Evolutionary conservation across 306 rosid genomes (phyloP).

Genomic region (Hippophae gyantsensis): DNA sequence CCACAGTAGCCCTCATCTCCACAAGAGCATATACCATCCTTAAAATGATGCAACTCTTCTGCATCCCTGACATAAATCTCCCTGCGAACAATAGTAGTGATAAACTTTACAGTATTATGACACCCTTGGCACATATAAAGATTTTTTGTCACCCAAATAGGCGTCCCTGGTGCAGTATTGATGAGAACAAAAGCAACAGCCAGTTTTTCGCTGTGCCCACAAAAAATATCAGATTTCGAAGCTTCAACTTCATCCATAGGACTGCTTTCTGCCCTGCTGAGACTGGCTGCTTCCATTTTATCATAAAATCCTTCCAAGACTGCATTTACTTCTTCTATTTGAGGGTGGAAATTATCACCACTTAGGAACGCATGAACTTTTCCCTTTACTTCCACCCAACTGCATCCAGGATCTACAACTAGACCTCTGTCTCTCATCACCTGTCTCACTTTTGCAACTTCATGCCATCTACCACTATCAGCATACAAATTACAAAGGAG

Average conservation of each 20-base stretch:
- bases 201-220: conserved; percentile 87
- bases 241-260: conserved; percentile 38
- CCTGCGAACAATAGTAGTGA: conserved; percentile 66
- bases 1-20: conserved; percentile 57
- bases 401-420: conserved; percentile 79
- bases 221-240: conserved; percentile 80
- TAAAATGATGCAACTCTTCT: conserved; percentile 78
- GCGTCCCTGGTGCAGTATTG: conserved; percentile 72
- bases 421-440: conserved; percentile 66
- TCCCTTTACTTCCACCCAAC: conserved; percentile 85
- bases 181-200: conserved; percentile 72
- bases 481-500: conserved; percentile 73
- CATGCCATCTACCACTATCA: conserved; percentile 58
- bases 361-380: conserved; percentile 85
- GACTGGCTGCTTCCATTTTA: conserved; percentile 53
- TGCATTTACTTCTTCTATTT: conserved; percentile 44
- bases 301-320: conserved; percentile 57
- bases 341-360: conserved; percentile 62
- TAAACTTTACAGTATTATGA: conserved; percentile 56
- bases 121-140: conserved; percentile 79
- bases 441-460: conserved; percentile 52
- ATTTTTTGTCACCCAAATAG: conserved; percentile 82
- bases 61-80: conserved; percentile 77
- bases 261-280: conserved; percentile 29
- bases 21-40: conserved; percentile 81